Base-by-base conservation (phyloP, 805 yeast genomes). In the Saccharomycopsis guyanensis region DNA sequence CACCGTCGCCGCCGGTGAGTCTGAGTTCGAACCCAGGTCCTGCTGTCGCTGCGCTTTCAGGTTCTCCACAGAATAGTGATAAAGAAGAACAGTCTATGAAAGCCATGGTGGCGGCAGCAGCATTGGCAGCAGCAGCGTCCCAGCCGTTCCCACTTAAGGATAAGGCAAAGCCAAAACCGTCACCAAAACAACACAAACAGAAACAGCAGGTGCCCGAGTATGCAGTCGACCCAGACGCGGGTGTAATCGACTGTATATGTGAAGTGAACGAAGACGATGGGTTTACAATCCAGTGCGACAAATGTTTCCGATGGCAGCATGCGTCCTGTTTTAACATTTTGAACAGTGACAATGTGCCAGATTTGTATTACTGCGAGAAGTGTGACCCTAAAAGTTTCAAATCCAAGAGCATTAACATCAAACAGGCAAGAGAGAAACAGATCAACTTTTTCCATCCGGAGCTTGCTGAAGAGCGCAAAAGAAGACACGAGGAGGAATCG, bases 251-350 rank as follows among this genome's bases (percentile, higher is more conserved):
- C 1, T 91, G 97, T 65, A 77, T 89, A 6, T 91, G 97, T 69
- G 87, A 80, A 1, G 80, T 71, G 55, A 85, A 79, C 48, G 94
- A 86, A 50, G 96, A 87, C 64, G 93, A 91, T 56, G 97, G 97
- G 0, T 82, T 86, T 58, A 89, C 95, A 20, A 85, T 93, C 52
- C 97, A 93, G 65, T 93, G 98, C 66, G 96, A 88, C 60, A 72
- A 77, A 29, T 89, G 97, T 62, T 81, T 76, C 62, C 76, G 95
- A 52, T 89, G 97, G 97, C 96, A 89, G 60, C 97, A 89, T 65
- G 88, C 93, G 23, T 70, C 76, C n/a, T 89, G 97, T 63, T 86
- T 87, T 76, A 83, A 82, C 5, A 86, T 85, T 47, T 70, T 70
- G 38, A 75, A 80, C 38, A 77, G 75, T 48, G 82, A 76, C 34